Evolutionary conservation across 2,329 filamentous ascomycete genomes (phyloP).

Genomic region (Phialemonium atrogriseum): DNA sequence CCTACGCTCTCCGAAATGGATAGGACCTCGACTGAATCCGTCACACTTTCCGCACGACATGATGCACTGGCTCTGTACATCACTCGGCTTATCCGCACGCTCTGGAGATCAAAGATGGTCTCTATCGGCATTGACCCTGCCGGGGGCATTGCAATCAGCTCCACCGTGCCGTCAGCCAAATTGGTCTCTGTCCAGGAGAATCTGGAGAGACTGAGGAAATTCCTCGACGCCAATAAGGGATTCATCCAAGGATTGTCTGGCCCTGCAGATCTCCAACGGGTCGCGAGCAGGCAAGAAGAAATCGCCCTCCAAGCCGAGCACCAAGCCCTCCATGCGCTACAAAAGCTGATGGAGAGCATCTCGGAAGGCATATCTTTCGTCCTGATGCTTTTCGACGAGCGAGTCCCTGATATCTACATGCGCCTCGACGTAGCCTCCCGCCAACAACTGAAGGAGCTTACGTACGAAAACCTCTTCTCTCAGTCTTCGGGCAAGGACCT

Average conservation of each 20-base stretch:
- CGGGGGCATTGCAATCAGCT: slow-evolving; percentile 54
- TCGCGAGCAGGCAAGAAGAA: slow-evolving; percentile 79
- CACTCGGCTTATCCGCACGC: slow-evolving; percentile 73
- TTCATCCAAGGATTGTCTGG: slow-evolving; percentile 94
- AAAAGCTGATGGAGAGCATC: slow-evolving; percentile 80
- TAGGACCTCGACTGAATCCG: slow-evolving; percentile 71
- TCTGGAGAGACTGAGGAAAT: slow-evolving; percentile 68
- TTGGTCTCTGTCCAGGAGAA: slow-evolving; percentile 72
- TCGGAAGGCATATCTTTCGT: slow-evolving; percentile 97
- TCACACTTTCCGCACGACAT: slow-evolving; percentile 81
- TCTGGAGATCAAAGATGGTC: slow-evolving; percentile 80
- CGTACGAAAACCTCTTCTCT: slow-evolving; percentile 83
- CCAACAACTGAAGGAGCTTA: slow-evolving; percentile 65
- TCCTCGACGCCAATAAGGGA: slow-evolving; percentile 77
- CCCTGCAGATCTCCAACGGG: slow-evolving; percentile 72
- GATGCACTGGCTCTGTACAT: slow-evolving; percentile 84
- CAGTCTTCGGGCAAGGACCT: slow-evolving; percentile 73
- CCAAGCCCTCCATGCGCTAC: slow-evolving; percentile 77
- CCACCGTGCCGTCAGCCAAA: slow-evolving; percentile 60
- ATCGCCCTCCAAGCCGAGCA: slow-evolving; percentile 90
- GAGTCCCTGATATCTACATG: slow-evolving; percentile 77
- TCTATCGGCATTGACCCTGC: slow-evolving; percentile 39
- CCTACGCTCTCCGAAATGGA: slow-evolving; percentile 72
- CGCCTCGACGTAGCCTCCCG: slow-evolving; percentile 64
- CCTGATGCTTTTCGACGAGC: slow-evolving; percentile 88